Evolutionary conservation across 768 basidiomycete genomes (phyloP).

Genomic region (Boletus speciosus): DNA sequence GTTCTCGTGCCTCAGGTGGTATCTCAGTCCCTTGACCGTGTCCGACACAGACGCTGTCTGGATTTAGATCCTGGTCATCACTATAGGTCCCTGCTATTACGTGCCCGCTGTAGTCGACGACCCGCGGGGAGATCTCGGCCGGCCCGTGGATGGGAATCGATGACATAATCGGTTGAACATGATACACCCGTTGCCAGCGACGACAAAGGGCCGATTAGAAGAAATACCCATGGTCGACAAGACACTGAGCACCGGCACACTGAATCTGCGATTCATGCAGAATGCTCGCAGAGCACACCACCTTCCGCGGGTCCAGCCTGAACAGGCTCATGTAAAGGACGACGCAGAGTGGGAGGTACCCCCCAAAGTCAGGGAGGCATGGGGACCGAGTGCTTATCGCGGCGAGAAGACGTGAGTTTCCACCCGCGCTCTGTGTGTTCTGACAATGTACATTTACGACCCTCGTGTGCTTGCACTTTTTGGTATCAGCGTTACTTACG

Average conservation of each 20-base stretch:
- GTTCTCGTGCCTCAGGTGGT: slow-evolving; percentile 7
- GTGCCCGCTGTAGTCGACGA: slow-evolving; percentile 1
- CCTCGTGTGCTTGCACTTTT: slow-evolving; percentile 3
- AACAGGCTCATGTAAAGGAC: slow-evolving; percentile 55
- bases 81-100: background rate
- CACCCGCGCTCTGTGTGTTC: slow-evolving; percentile 6
- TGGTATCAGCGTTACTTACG: slow-evolving; percentile 41
- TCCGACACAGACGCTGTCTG: slow-evolving; percentile 6
- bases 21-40: slow-evolving; percentile 2
- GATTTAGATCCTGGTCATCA: background rate
- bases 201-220: background rate
- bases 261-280: slow-evolving; percentile 71
- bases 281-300: slow-evolving; percentile 59
- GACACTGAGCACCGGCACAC: slow-evolving; percentile 58
- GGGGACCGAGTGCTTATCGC: slow-evolving; percentile 36
- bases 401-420: slow-evolving; percentile 26
- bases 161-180: slow-evolving; percentile 15
- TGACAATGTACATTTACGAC: slow-evolving; percentile 20
- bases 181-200: background rate
- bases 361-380: slow-evolving; percentile 49
- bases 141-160: slow-evolving; percentile 14
- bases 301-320: slow-evolving; percentile 45
- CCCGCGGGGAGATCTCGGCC: background rate
- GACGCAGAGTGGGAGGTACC: slow-evolving; percentile 65
- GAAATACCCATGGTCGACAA: slow-evolving; percentile 34